These are phyloP conservation scores for Vararia minispora DNA, from an alignment of 768 basidiomycete genomes.

Conservation along the genomic window DNA sequence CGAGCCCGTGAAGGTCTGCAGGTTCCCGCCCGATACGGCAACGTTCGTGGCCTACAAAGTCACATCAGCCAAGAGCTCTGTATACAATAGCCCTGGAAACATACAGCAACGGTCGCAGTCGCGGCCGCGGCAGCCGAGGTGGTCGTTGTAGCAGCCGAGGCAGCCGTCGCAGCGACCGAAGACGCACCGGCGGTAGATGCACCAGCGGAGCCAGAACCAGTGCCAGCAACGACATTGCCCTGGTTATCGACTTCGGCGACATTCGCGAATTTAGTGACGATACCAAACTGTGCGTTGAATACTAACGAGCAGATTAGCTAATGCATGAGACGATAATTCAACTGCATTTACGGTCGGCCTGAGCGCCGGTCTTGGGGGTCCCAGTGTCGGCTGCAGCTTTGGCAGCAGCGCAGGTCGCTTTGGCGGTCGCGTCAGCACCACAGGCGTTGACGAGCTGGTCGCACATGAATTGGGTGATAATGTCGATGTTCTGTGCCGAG, in stretches of 20 bases:
- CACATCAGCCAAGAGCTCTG: not conserved
- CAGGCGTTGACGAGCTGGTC: conserved; percentile 38
- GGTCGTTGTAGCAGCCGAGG: conserved; percentile 9
- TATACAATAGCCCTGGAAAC: not conserved
- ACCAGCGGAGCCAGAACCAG: conserved; percentile 6
- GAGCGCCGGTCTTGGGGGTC: conserved; percentile 27
- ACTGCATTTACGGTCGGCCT: conserved; percentile 31
- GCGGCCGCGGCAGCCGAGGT: conserved; percentile 5
- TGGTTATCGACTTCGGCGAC: conserved; percentile 35
- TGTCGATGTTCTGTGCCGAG: conserved; percentile 20
- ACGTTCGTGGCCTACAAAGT: not conserved
- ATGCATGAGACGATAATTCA: not conserved
- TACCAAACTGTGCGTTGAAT: conserved; percentile 50
- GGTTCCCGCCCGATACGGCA: conserved; percentile 23
- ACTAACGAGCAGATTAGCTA: conserved; percentile 18
- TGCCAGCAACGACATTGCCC: conserved; percentile 24
- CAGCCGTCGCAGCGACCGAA: conserved; percentile 12
- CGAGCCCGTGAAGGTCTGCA: conserved; percentile 39
- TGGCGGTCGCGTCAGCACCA: conserved; percentile 35
- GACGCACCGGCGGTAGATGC: conserved; percentile 7
- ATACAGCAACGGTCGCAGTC: conserved; percentile 1
- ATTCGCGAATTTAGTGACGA: conserved; percentile 37
- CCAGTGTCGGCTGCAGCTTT: conserved; percentile 30
- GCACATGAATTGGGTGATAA: conserved; percentile 46
- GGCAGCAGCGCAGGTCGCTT: conserved; percentile 30